phyloP scores from a whole-genome alignment of 768 basidiomycete genomes.

The Boletellus emodensis region DNA sequence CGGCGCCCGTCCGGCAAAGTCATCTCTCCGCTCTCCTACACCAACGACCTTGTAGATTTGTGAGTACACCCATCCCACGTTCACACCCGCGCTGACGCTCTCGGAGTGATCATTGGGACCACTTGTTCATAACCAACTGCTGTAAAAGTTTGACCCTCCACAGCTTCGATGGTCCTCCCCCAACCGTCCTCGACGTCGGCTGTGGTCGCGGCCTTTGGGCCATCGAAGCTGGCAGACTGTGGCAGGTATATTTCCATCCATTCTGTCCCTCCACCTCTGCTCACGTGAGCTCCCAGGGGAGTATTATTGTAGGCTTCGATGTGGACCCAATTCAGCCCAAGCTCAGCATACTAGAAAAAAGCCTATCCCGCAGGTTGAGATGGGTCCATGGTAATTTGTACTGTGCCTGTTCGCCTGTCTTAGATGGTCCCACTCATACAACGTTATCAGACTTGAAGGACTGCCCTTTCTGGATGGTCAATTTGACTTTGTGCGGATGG shows the following conservation, averaged over 20 bases:
- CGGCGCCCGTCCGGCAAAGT: constrained; percentile 46
- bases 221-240: constrained; percentile 61
- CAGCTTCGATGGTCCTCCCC: constrained; percentile 48
- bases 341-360: constrained; percentile 32
- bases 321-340: constrained; percentile 51
- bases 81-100: background rate
- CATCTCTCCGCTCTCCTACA: constrained; percentile 54
- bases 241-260: constrained; percentile 46
- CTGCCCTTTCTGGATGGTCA: constrained; percentile 54
- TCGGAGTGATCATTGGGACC: constrained; percentile 66
- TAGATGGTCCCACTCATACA: constrained; percentile 4
- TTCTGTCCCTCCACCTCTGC: background rate
- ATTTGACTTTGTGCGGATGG: constrained; percentile 67
- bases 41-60: constrained; percentile 51
- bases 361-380: constrained; percentile 47
- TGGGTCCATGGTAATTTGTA: constrained; percentile 73
- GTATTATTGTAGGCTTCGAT: constrained; percentile 59
- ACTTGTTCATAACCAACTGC: constrained; percentile 55
- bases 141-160: constrained; percentile 50
- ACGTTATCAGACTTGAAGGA: constrained; percentile 50
- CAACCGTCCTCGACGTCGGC: constrained; percentile 60
- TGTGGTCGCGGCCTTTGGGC: constrained; percentile 72
- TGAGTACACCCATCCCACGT: constrained; percentile 30
- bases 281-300: constrained; percentile 37
- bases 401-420: constrained; percentile 15